Percentiles rank a stretch among this genome's conserved stretches.
Evolutionary conservation across 129 eudicot genomes (phyloP).

Genomic region (Tagetes erecta): DNA sequence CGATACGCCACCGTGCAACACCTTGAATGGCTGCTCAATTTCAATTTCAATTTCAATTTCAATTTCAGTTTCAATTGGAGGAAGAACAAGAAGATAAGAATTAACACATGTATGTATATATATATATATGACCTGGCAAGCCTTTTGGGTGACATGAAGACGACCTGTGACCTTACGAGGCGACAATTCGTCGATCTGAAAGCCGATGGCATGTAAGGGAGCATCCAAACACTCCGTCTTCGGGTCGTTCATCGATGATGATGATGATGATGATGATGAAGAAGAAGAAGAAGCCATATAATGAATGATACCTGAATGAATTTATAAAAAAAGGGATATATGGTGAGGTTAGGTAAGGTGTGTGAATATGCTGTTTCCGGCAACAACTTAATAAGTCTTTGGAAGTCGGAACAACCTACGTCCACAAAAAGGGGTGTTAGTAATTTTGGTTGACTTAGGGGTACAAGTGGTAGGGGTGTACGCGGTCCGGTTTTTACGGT

Average conservation of each 20-base stretch:
- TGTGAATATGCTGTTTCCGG: neutral
- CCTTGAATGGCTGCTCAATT: conserved; percentile 68
- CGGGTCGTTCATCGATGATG: conserved; percentile 23
- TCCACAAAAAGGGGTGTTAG: too few relatives aligned
- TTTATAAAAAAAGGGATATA: neutral
- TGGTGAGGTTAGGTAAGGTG: conserved; percentile 1
- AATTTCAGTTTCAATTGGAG: neutral
- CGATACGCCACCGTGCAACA: conserved; percentile 91
- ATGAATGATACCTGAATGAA: neutral
- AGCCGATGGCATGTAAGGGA: conserved; percentile 67
- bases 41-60: neutral
- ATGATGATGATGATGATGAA: conserved; percentile 30
- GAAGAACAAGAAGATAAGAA: neutral
- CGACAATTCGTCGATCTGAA: conserved; percentile 55
- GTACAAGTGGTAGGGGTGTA: too few relatives aligned
- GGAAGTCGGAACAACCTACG: too few relatives aligned
- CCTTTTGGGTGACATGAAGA: conserved; percentile 56
- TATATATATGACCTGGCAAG: conserved; percentile 52
- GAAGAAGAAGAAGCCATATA: conserved; percentile 26
- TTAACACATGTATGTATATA: too few relatives aligned
- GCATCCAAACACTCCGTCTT: conserved; percentile 61
- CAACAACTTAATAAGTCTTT: neutral
- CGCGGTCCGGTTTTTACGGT: too few relatives aligned
- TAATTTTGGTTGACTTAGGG: too few relatives aligned
- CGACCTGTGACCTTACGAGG: conserved; percentile 67